Conservation (phyloP, 2,329 filamentous ascomycete genomes). For the Diaporthe sp. region DNA sequence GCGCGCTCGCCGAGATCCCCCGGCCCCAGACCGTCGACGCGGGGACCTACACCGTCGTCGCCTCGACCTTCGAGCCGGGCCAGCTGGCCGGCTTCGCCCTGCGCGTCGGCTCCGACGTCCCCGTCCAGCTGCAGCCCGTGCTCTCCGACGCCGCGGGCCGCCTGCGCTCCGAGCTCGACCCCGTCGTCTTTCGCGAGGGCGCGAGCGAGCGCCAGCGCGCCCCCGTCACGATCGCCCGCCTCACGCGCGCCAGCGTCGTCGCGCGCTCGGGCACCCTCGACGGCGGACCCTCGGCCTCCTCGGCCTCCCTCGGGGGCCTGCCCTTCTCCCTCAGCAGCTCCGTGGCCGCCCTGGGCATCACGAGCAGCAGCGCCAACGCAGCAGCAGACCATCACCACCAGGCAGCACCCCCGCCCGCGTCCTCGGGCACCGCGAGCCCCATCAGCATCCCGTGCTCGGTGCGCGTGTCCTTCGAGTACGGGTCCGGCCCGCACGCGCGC, state of each 20-base stretch:
- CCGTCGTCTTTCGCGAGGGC: constrained; percentile 45
- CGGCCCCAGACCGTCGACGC: constrained; percentile 65
- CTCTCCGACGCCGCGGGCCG: constrained; percentile 82
- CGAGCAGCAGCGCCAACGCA: constrained; percentile 43
- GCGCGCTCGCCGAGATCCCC: constrained; percentile 73
- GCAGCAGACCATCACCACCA: constrained; percentile 43
- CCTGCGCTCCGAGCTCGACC: constrained; percentile 70
- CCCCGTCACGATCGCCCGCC: constrained; percentile 55
- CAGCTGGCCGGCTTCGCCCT: constrained; percentile 83
- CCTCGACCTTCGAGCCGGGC: constrained; percentile 88
- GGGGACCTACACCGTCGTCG: constrained; percentile 89
- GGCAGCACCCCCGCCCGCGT: neutral
- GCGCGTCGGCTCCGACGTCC: constrained; percentile 75
- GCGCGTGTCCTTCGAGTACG: constrained; percentile 80
- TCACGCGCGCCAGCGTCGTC: constrained; percentile 75
- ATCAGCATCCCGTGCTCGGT: constrained; percentile 58
- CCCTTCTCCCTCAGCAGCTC: constrained; percentile 8
- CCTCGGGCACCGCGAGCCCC: constrained; percentile 45
- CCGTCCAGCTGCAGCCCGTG: constrained; percentile 71
- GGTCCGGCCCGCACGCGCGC: constrained; percentile 77
- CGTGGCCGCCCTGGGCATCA: constrained; percentile 38
- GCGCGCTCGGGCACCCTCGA: constrained; percentile 48
- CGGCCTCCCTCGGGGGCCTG: neutral
- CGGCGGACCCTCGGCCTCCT: neutral
- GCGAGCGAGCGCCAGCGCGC: constrained; percentile 63